Evolutionary conservation across 2,329 filamentous ascomycete genomes (phyloP), one percentile per base, ranked within the genome.

Genomic region (Exophiala sp.): DNA sequence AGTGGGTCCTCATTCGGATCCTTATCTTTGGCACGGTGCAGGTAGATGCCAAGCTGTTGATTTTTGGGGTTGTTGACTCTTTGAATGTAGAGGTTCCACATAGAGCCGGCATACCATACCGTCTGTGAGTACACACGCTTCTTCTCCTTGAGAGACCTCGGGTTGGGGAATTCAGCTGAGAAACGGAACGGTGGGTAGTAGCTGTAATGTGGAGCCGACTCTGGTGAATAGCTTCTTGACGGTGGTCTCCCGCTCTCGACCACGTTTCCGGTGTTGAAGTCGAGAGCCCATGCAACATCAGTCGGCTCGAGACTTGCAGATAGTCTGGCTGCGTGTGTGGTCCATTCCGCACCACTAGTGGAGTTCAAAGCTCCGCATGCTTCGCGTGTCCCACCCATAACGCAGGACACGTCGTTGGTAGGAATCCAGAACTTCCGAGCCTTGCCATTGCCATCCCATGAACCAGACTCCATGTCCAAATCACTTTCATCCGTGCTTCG

Each of bases 81-180:
- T 61, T 83, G 80, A 9, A 83, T 81, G 64, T 83, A 83, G n/a
- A 83, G 78, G 59, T 83, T 83, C 80, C 80, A 83, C 12, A 81
- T 67, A 14, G 74, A 78, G 2, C 80, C 80, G 3, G 79, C 79
- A 55, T 83, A 83, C 62, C 80, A 82, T 4, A 83, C 78, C 2
- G 80, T 83, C 32, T 78, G 74, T 9, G 76, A 80, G 63, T 83
- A 83, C 7, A 82, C 77, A 0, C 80, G 71, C 64, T 82, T 82
- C 68, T 79, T 81, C 63, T 82, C 80, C 54, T 82, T 82, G 20
- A 83, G 68, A 5, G 76, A 72, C 12, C 77, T 71, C 1, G 80
- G 78, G 57, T 79, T 79, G 0, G 78, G 78, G 48, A 83, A 82
- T 55, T 82, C 79, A 11, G 77, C 80, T 9, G 78, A 76, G 58